Evolutionary conservation across 306 rosid species (phyloP), one percentile per base, ranked within the genome.

Genomic region (Fragaria iinumae): DNA sequence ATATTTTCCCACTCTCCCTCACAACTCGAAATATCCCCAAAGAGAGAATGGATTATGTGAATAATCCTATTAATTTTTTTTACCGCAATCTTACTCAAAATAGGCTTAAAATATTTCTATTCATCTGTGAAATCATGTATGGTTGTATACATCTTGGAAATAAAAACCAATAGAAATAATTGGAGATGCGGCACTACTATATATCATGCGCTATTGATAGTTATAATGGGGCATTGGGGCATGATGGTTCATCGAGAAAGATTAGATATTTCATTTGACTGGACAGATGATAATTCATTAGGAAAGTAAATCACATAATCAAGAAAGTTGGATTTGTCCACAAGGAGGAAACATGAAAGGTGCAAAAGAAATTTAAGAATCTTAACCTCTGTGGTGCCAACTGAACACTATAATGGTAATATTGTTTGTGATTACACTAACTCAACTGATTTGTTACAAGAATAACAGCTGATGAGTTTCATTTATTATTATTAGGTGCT

Each of bases 181-280:
- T 89, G 85, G 76, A 71, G 77, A 79, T 80, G 80, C 83, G 84
- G 69, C 27, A 57, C 27, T 67, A 57, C 27, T 67, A 56, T 57
- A 64, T 34, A 41, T 73, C 68, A 41, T 57, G 77, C 68, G 68
- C 68, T 66, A 57, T 73, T 23, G 67, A 64, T 57, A 69, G 80
- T 84, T 84, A 80, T 79, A 80, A 81, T 85, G 86, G 32, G 32
- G 32, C 32, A 29, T 29, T 29, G 32, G 77, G 85, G 86, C 82
- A 83, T 86, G 91, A 86, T 87, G 50, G 88, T 88, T 85, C 83
- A 76, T 80, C 84, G 86, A 82, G 84, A 84, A 80, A 85, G 86
- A 75, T 81, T 76, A 75, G 89, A 78, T 82, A 73, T 80, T 77
- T 84, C 82, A 82, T 80, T 85, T 83, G 82, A 80, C 21, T 69